Evolutionary conservation across 371 early-diverging fungal species (phyloP).

Genomic region (Lichtheimia corymbifera): DNA sequence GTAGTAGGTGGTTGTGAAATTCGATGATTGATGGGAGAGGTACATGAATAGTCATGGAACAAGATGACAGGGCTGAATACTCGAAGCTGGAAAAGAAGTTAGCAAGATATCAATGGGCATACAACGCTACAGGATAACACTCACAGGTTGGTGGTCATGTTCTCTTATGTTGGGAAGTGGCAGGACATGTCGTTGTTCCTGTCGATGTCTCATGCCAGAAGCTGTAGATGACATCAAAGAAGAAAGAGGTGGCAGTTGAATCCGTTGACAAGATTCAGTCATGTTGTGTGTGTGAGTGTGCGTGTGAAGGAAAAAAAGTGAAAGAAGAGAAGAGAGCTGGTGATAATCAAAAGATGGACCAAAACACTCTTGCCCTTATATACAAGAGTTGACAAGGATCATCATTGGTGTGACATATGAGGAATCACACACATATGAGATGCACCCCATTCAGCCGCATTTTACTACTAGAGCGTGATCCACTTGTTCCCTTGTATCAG

Average conservation of each 20-base stretch:
- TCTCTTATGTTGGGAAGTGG: background rate
- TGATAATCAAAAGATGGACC: background rate
- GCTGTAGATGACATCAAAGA: background rate
- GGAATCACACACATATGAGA: no score
- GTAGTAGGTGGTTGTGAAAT: background rate
- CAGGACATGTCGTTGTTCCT: background rate
- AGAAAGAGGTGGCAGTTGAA: conserved; percentile 12
- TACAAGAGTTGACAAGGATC: conserved; percentile 11
- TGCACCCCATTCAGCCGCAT: no score
- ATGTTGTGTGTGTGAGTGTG: background rate
- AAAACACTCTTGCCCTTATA: conserved; percentile 5
- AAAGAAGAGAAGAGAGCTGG: background rate
- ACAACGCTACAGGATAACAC: background rate
- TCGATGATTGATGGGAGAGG: no score
- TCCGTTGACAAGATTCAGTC: conserved; percentile 11
- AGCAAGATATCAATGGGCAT: background rate
- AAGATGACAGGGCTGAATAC: conserved; percentile 24
- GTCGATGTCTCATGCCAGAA: background rate
- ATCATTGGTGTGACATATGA: background rate
- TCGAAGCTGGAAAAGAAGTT: conserved; percentile 1
- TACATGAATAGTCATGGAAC: conserved; percentile 19
- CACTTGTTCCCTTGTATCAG: no score
- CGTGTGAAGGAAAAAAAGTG: background rate
- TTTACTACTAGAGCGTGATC: no score
- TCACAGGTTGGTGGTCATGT: background rate